phyloP scores from a whole-genome alignment of 495 filamentous ascomycete species.

The Penicillium odoratum region DNA sequence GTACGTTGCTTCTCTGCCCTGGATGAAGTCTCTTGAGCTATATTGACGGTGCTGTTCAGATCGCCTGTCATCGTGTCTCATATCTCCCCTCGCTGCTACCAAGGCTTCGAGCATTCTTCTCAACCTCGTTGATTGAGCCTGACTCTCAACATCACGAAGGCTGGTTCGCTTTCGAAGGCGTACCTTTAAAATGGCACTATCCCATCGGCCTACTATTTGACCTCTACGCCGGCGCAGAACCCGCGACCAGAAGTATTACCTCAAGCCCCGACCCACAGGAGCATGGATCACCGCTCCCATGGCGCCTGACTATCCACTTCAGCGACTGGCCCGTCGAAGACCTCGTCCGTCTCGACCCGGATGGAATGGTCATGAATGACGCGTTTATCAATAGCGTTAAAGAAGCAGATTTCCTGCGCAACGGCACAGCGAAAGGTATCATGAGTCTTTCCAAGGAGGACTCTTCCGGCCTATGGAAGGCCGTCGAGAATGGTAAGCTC shows the following conservation, averaged over 20 bases:
- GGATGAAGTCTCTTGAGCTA: neutral
- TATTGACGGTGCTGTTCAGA: slow-evolving; percentile 28
- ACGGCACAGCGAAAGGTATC: slow-evolving; percentile 87
- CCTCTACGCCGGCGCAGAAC: slow-evolving; percentile 71
- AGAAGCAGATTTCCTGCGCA: slow-evolving; percentile 90
- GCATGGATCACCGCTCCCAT: slow-evolving; percentile 57
- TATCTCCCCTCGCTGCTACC: slow-evolving; percentile 75
- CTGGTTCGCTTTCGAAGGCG: slow-evolving; percentile 71
- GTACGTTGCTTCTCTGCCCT: slow-evolving; percentile 25
- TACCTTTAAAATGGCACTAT: slow-evolving; percentile 87
- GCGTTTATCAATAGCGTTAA: slow-evolving; percentile 94
- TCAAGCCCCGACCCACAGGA: slow-evolving; percentile 30
- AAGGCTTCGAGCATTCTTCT: slow-evolving; percentile 77
- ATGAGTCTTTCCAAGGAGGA: slow-evolving; percentile 91
- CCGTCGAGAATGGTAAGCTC: slow-evolving; percentile 69
- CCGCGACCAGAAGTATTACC: slow-evolving; percentile 39
- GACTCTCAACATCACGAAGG: slow-evolving; percentile 56
- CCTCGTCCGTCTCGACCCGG: slow-evolving; percentile 61
- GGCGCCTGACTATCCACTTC: slow-evolving; percentile 75
- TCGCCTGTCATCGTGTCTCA: slow-evolving; percentile 54
- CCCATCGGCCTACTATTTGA: slow-evolving; percentile 87
- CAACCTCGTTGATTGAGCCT: slow-evolving; percentile 66
- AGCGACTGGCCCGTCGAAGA: slow-evolving; percentile 71
- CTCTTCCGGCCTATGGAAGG: slow-evolving; percentile 81
- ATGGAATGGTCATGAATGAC: slow-evolving; percentile 67